Evolutionary conservation across 2,329 filamentous ascomycete species (phyloP).

Genomic region (Aspergillus chevalieri): DNA sequence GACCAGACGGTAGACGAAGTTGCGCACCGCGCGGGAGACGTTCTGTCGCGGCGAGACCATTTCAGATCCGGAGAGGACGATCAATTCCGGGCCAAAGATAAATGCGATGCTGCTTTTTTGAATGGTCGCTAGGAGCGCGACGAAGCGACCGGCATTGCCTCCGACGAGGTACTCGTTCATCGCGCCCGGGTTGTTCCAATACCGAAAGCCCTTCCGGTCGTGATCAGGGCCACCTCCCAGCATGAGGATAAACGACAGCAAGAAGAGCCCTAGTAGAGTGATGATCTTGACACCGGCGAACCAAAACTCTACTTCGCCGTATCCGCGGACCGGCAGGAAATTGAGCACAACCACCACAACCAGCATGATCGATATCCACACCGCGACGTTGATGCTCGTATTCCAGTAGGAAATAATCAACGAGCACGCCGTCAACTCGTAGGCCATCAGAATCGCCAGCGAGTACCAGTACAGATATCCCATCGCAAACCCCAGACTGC

Average conservation of each 20-base stretch:
- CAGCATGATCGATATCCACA: constrained; percentile 54
- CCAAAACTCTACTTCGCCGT: constrained; percentile 52
- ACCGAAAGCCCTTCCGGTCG: constrained; percentile 47
- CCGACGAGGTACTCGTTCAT: constrained; percentile 44
- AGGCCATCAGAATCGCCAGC: constrained; percentile 42
- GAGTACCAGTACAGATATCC: constrained; percentile 46
- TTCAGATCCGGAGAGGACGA: constrained; percentile 53
- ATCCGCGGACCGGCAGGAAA: constrained; percentile 44
- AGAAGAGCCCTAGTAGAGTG: constrained; percentile 46
- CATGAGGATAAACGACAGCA: constrained; percentile 51
- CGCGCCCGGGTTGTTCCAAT: constrained; percentile 45
- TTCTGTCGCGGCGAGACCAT: constrained; percentile 54
- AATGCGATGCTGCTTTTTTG: constrained; percentile 51
- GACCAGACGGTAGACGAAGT: constrained; percentile 57
- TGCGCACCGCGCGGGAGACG: constrained; percentile 53
- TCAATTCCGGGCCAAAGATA: constrained; percentile 50
- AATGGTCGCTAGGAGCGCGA: constrained; percentile 47
- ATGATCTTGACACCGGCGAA: constrained; percentile 49
- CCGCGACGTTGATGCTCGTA: constrained; percentile 37
- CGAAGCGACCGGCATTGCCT: constrained; percentile 46
- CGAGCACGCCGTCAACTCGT: constrained; percentile 60
- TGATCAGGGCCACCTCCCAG: constrained; percentile 50
- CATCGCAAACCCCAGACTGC: constrained; percentile 38
- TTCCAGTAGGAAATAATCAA: constrained; percentile 62
- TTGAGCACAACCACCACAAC: constrained; percentile 51